A percentile compares a stretch with the other conserved stretches of the same genome.
Conservation (phyloP, 441 rosid genomes). For the Syzygium syzygioides region DNA sequence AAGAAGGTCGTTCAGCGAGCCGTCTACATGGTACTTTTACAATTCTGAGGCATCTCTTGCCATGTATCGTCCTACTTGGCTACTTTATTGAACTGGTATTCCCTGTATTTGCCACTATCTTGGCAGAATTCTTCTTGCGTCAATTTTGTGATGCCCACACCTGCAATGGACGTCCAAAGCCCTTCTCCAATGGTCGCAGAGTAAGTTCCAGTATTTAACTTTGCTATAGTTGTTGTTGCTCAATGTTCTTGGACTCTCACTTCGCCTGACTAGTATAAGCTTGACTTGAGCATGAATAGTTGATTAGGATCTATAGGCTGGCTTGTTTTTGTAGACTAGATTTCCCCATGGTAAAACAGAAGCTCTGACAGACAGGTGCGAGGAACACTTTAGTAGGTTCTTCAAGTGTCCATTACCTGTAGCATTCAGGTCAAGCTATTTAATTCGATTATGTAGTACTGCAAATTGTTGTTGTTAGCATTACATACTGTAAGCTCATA, state of each 20-base stretch:
- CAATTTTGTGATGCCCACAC: conserved; percentile 52
- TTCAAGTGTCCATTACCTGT: neutral
- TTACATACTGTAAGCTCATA: neutral
- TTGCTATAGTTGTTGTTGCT: neutral
- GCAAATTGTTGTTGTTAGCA: neutral
- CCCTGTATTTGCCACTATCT: neutral
- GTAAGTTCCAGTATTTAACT: conserved; percentile 15
- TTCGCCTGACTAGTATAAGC: neutral
- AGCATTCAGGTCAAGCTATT: neutral
- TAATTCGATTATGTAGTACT: neutral
- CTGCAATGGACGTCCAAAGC: conserved; percentile 32
- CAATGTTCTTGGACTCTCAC: neutral
- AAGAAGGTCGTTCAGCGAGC: conserved; percentile 38
- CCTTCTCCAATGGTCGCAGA: conserved; percentile 34
- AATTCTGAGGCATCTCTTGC: neutral
- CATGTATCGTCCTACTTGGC: neutral
- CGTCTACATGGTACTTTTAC: conserved; percentile 39
- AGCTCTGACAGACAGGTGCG: neutral
- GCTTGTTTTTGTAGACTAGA: neutral
- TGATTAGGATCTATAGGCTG: neutral
- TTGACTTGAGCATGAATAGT: neutral
- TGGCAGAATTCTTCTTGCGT: conserved; percentile 41
- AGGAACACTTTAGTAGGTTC: neutral
- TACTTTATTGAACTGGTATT: neutral
- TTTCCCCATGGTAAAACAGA: neutral